Conservation (phyloP, 345 rosid species). For the Nephelium lappaceum region DNA sequence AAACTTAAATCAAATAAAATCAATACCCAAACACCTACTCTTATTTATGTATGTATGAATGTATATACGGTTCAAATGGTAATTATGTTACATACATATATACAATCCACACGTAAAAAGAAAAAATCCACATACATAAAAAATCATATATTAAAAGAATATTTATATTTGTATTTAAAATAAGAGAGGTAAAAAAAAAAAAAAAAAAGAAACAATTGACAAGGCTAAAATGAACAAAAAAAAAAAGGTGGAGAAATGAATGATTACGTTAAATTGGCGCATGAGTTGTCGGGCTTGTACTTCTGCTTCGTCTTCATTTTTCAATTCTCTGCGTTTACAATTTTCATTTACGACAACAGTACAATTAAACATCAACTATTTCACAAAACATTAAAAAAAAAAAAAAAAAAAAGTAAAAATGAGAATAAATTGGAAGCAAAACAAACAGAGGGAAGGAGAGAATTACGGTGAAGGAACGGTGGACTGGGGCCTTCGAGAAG, state of each 20-base stretch:
- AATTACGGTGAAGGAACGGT: background rate
- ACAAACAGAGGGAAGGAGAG: background rate
- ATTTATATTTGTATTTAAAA: no score
- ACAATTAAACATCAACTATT: background rate
- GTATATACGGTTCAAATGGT: no score
- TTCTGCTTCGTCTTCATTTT: constrained; percentile 41
- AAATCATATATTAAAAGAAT: no score
- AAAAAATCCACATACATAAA: no score
- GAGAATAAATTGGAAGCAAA: background rate
- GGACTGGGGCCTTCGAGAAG: background rate
- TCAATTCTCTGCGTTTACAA: constrained; percentile 36
- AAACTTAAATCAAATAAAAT: no score
- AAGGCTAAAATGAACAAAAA: background rate
- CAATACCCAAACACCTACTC: no score
- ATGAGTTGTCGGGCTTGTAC: constrained; percentile 52
- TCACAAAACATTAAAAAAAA: background rate
- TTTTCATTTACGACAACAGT: background rate
- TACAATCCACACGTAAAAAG: no score
- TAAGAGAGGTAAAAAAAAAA: no score
- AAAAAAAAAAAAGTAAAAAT: background rate
- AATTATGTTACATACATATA: no score
- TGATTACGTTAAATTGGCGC: constrained; percentile 43
- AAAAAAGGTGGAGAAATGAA: background rate
- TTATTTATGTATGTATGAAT: no score
- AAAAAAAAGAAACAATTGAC: background rate